Evolutionary conservation across 2,329 filamentous ascomycete genomes (phyloP).

Genomic region (Trichoderma citrinoviride): DNA sequence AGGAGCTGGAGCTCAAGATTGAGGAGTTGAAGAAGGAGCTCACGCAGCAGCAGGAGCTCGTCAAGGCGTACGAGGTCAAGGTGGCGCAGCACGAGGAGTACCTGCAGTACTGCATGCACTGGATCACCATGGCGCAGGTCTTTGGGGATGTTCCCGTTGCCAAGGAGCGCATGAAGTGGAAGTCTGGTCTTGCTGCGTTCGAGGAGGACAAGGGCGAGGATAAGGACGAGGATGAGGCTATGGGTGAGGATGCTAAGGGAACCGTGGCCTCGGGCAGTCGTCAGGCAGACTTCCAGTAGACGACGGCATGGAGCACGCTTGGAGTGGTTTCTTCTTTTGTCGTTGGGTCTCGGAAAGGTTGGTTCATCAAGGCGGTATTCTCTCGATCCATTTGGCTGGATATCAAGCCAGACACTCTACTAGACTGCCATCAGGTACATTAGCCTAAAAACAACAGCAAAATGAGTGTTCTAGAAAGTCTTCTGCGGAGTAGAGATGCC

Average conservation of each 20-base stretch:
- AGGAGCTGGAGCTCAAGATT: conserved; percentile 5
- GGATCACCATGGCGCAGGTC: conserved; percentile 20
- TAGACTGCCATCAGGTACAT: no score
- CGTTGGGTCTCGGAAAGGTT: no score
- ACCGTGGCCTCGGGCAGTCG: no score
- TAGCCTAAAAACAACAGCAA: no score
- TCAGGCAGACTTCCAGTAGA: no score
- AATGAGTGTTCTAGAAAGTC: no score
- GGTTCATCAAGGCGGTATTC: no score
- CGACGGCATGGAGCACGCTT: no score
- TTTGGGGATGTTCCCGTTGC: conserved; percentile 17
- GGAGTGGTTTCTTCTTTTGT: no score
- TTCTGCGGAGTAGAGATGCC: no score
- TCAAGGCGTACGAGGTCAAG: conserved; percentile 9
- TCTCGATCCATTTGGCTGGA: no score
- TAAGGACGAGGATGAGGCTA: background rate
- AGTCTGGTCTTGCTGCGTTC: background rate
- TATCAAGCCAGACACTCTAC: no score
- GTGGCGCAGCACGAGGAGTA: background rate
- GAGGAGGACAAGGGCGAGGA: background rate
- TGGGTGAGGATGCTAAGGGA: background rate
- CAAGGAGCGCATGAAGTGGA: conserved; percentile 8
- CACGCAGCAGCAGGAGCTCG: background rate
- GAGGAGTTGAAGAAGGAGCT: conserved; percentile 9
- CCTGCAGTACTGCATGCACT: conserved; percentile 19